A percentile compares a stretch with the other conserved stretches of the same genome.
Evolutionary conservation across 2,329 filamentous ascomycete species (phyloP).

Genomic region (Beauveria sp.): DNA sequence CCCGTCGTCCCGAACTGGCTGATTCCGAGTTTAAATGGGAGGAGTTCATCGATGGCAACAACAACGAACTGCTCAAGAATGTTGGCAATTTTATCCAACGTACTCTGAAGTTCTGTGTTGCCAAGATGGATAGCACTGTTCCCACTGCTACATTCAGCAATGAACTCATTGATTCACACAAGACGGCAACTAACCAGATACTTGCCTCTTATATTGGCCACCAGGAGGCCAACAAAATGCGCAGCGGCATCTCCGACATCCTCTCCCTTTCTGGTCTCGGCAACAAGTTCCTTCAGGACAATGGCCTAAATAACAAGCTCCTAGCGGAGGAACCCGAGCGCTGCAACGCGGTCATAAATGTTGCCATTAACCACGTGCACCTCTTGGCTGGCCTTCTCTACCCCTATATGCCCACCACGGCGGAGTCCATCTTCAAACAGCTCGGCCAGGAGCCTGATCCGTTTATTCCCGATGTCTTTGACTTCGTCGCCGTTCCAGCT

Average conservation of each 20-base stretch:
- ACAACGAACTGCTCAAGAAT: conserved; percentile 77
- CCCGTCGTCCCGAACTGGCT: conserved; percentile 74
- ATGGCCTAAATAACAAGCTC: conserved; percentile 47
- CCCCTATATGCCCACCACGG: conserved; percentile 80
- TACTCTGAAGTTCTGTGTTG: conserved; percentile 67
- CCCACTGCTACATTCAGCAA: conserved; percentile 53
- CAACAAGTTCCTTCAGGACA: conserved; percentile 44
- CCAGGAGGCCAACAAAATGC: conserved; percentile 65
- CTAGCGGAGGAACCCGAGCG: conserved; percentile 47
- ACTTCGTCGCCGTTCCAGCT: conserved; percentile 51
- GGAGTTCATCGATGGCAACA: conserved; percentile 76
- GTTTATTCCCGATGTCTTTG: conserved; percentile 61
- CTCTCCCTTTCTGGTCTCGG: conserved; percentile 57
- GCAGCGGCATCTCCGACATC: conserved; percentile 55
- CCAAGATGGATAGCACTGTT: conserved; percentile 64
- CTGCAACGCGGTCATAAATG: conserved; percentile 56
- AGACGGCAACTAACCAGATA: conserved; percentile 56
- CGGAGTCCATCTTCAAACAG: conserved; percentile 68
- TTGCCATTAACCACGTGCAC: conserved; percentile 78
- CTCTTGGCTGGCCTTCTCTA: conserved; percentile 71
- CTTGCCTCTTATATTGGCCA: conserved; percentile 61
- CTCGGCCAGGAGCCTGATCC: conserved; percentile 49
- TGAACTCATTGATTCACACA: conserved; percentile 44
- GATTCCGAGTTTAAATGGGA: conserved; percentile 90
- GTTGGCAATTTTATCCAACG: conserved; percentile 69